Conservation (phyloP, 2,329 filamentous ascomycete genomes). For the Aspergillus luchuensis region DNA sequence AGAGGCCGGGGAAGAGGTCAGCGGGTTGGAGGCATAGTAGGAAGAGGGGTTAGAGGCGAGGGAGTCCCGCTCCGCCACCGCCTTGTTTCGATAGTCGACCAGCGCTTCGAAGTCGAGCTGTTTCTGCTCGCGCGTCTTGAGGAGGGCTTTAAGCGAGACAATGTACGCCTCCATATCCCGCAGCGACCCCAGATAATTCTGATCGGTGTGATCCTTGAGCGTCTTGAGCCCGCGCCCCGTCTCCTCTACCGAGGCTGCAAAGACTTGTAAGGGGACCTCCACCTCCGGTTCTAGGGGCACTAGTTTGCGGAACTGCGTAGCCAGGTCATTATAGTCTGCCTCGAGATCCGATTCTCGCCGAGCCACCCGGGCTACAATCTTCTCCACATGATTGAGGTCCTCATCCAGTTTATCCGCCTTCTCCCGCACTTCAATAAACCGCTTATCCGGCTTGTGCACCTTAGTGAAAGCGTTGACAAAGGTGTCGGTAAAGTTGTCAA, state of each 20-base stretch:
- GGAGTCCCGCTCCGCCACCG: slow-evolving; percentile 79
- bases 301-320: slow-evolving; percentile 92
- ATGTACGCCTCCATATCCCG: slow-evolving; percentile 97
- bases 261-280: slow-evolving; percentile 77
- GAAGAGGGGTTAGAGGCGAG: slow-evolving; percentile 66
- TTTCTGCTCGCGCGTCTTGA: slow-evolving; percentile 94
- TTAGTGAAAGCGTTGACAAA: slow-evolving; percentile 98
- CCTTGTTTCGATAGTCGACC: slow-evolving; percentile 92
- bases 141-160: slow-evolving; percentile 77
- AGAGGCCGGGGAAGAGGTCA: slow-evolving; percentile 69
- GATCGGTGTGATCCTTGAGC: slow-evolving; percentile 90
- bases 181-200: slow-evolving; percentile 89
- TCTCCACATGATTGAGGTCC: slow-evolving; percentile 88
- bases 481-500: slow-evolving; percentile 93
- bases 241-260: slow-evolving; percentile 82
- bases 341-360: slow-evolving; percentile 86
- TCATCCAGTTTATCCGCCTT: slow-evolving; percentile 92
- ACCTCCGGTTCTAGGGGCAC: slow-evolving; percentile 86
- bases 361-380: slow-evolving; percentile 88
- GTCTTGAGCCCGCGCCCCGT: slow-evolving; percentile 74
- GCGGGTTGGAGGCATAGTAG: slow-evolving; percentile 57
- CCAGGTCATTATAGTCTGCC: slow-evolving; percentile 82
- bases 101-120: slow-evolving; percentile 96
- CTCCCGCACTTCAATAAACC: slow-evolving; percentile 92
- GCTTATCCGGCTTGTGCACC: slow-evolving; percentile 89